Percentiles rank a stretch among this genome's conserved stretches.
These are phyloP conservation scores for Penicillium sp. DNA, from an alignment of 2,329 filamentous ascomycete genomes.

Conservation along the genomic window DNA sequence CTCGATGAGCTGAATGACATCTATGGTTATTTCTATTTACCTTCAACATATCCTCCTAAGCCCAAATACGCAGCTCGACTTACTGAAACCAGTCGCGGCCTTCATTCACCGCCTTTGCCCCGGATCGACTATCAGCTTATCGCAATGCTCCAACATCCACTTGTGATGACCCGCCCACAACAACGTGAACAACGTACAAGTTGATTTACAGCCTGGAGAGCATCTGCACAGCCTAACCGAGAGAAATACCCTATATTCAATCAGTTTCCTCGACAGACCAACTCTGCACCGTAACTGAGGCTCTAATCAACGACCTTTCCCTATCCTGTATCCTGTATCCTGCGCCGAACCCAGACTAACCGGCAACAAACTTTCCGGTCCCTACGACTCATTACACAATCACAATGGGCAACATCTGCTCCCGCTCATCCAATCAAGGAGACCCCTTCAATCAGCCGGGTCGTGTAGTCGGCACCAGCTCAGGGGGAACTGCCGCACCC, in stretches of 20 bases:
- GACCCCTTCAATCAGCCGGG: slow-evolving; percentile 71
- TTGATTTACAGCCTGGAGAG: background rate
- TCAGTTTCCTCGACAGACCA: background rate
- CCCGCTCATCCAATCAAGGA: slow-evolving; percentile 59
- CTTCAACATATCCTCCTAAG: background rate
- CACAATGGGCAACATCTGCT: slow-evolving; percentile 83
- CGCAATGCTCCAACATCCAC: background rate
- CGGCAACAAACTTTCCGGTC: slow-evolving; percentile 3
- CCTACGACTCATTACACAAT: slow-evolving; percentile 1
- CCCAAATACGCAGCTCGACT: background rate
- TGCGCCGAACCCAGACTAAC: background rate
- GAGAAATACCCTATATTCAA: background rate
- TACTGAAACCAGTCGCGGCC: background rate
- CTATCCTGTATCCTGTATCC: background rate
- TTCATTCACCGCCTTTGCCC: slow-evolving; percentile 5
- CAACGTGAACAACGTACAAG: background rate
- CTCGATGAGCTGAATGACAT: background rate
- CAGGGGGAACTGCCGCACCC: slow-evolving; percentile 48
- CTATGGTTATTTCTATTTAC: background rate
- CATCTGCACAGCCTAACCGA: background rate
- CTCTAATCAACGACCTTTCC: background rate
- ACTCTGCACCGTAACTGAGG: background rate
- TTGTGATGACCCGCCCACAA: background rate
- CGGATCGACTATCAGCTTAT: slow-evolving; percentile 12
- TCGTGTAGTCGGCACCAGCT: slow-evolving; percentile 63